These are phyloP conservation scores for Cercospora canescens DNA, from an alignment of 2,329 filamentous ascomycete species.

Conservation along the genomic window DNA sequence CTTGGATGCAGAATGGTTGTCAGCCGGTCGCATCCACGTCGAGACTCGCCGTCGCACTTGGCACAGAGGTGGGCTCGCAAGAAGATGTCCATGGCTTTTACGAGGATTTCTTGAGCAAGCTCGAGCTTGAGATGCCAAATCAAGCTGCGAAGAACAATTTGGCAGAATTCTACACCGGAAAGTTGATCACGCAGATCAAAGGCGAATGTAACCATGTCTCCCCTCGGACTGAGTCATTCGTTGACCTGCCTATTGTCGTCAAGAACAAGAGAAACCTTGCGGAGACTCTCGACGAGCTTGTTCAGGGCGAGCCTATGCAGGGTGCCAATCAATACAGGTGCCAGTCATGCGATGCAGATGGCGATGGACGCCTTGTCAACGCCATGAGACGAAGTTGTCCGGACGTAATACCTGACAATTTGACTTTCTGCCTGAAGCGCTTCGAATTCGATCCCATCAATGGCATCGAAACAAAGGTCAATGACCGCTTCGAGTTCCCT, in stretches of 20 bases:
- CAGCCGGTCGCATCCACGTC: constrained; percentile 72
- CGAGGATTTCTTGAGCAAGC: constrained; percentile 86
- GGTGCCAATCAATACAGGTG: constrained; percentile 98
- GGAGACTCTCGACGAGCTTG: constrained; percentile 91
- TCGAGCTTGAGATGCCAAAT: constrained; percentile 76
- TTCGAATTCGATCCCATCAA: constrained; percentile 75
- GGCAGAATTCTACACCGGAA: constrained; percentile 84
- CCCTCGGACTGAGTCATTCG: constrained; percentile 85
- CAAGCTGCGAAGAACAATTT: constrained; percentile 70
- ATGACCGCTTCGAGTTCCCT: constrained; percentile 91
- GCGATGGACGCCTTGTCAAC: constrained; percentile 64
- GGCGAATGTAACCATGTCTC: constrained; percentile 94
- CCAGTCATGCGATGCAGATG: constrained; percentile 74
- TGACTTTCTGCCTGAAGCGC: constrained; percentile 92
- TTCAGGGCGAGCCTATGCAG: constrained; percentile 94
- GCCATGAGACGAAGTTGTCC: constrained; percentile 86
- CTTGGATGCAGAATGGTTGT: constrained; percentile 79
- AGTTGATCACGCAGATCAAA: constrained; percentile 90
- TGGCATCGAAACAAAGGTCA: constrained; percentile 84
- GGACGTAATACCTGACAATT: constrained; percentile 87
- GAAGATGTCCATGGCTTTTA: constrained; percentile 99
- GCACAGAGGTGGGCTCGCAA: constrained; percentile 84
- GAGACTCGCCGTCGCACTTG: constrained; percentile 70
- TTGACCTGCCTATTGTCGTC: constrained; percentile 93
- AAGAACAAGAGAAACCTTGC: constrained; percentile 82